Evolutionary conservation across 2,329 filamentous ascomycete genomes (phyloP).

Genomic region (Fusarium coicis): DNA sequence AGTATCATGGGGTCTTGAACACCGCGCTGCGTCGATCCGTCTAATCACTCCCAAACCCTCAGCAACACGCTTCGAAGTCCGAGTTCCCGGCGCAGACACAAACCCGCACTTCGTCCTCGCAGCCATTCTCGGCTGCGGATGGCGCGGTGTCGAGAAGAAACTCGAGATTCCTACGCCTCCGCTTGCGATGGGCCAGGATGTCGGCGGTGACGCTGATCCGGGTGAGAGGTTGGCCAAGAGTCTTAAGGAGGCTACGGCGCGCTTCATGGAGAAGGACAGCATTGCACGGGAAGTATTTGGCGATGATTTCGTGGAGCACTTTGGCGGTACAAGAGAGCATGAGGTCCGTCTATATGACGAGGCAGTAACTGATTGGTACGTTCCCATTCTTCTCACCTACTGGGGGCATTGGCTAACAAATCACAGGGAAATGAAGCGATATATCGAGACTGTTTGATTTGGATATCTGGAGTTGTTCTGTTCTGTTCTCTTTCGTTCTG

Average conservation of each 20-base stretch:
- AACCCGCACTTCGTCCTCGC: slow-evolving; percentile 90
- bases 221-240: slow-evolving; percentile 85
- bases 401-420: slow-evolving; percentile 25
- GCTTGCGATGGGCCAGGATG: slow-evolving; percentile 84
- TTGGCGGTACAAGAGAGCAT: slow-evolving; percentile 89
- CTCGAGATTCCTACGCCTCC: slow-evolving; percentile 84
- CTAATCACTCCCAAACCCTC: slow-evolving; percentile 88
- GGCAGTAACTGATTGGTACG: slow-evolving; percentile 95
- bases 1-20: slow-evolving; percentile 95
- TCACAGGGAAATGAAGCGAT: slow-evolving; percentile 77
- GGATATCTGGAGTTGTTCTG: slow-evolving; percentile 27
- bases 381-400: slow-evolving; percentile 37
- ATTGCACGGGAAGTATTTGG: slow-evolving; percentile 95
- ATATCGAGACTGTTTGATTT: slow-evolving; percentile 75
- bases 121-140: slow-evolving; percentile 87
- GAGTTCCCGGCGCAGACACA: slow-evolving; percentile 92
- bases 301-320: slow-evolving; percentile 96
- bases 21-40: slow-evolving; percentile 90
- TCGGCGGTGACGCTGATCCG: slow-evolving; percentile 76
- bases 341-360: slow-evolving; percentile 93
- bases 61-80: slow-evolving; percentile 91
- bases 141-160: slow-evolving; percentile 93
- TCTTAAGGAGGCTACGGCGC: slow-evolving; percentile 83
- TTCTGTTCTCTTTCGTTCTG: background rate
- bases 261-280: slow-evolving; percentile 81